Evolutionary conservation across 2,329 filamentous ascomycete species (phyloP), one percentile per base, ranked within the genome.

Genomic region (Bipolaris bicolor): DNA sequence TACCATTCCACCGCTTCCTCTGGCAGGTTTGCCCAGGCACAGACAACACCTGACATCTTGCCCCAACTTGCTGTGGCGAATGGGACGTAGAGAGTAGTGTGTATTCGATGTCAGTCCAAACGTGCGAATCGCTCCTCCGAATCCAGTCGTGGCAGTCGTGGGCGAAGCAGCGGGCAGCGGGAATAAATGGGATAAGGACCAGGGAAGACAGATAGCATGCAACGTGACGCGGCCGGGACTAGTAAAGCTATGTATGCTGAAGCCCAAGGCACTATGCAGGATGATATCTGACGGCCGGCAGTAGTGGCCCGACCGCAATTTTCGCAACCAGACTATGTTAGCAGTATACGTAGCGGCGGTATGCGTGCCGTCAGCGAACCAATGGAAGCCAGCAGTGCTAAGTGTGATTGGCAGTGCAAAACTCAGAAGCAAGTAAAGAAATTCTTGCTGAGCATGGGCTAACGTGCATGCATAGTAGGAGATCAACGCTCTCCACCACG

Each of bases 1-100:
- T 65, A 68, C 61, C 58, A 66, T 15, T 57, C 47, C 10, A 54
- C 43, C 13, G 52, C 54, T 6, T 60, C 33, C 5, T 63, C 37
- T 5, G 63, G 51, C 13, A 69, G 22, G 10, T 59, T 63, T 33
- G 66, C 65, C 66, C 66, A 69, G 26, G 49, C 41, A 41, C 60
- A 66, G 7, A 63, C 13, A 16, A 69, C 41, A 15, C 26, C 26
- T 29, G 66, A 45, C 66, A 67, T 69, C 2, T 9, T 58, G 39
- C 49, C 52, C 13, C 33, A 46, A 22, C n/a, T 20, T 24, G 39
- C 49, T 55, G 13, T 29, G 26, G 33, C 20, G 16, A 11, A 20
- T 52, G 31, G 15, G 37, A 7, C 13, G 39, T 44, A 24, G 40
- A 22, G n/a, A 10, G 49, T 1, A 31, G 26, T 49, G 44, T 33